Evolutionary conservation across 352 stramenopile genomes (phyloP).

Genomic region (Phytophthora macrochlamydospora): DNA sequence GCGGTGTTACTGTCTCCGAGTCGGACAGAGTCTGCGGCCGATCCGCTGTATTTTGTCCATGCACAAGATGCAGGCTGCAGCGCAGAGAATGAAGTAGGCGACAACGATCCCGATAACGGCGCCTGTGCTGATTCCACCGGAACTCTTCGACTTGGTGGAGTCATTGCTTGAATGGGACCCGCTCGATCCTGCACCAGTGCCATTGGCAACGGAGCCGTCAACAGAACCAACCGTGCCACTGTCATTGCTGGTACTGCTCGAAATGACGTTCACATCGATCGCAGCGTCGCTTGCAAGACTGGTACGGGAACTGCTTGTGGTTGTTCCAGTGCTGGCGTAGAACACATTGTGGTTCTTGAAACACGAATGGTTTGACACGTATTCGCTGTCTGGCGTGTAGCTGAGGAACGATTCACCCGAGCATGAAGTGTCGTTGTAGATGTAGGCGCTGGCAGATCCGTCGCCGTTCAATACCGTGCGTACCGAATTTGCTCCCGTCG

Average conservation of each 20-base stretch:
- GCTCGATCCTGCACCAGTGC: slow-evolving; percentile 1
- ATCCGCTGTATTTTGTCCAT: slow-evolving; percentile 23
- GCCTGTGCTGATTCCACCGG: slow-evolving; percentile 16
- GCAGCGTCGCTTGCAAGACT: neutral
- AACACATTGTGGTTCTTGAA: slow-evolving; percentile 26
- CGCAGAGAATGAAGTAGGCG: slow-evolving; percentile 20
- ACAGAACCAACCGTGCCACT: neutral
- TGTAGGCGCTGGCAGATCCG: slow-evolving; percentile 12
- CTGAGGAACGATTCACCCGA: slow-evolving; percentile 13
- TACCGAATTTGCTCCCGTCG: slow-evolving; percentile 13
- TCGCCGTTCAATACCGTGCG: slow-evolving; percentile 22
- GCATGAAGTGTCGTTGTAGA: slow-evolving; percentile 26
- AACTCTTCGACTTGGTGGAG: slow-evolving; percentile 7
- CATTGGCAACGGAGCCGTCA: neutral
- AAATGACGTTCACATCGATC: neutral
- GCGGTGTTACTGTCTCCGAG: no score
- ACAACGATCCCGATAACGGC: slow-evolving; percentile 26
- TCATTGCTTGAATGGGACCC: slow-evolving; percentile 4
- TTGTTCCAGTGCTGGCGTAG: slow-evolving; percentile 1
- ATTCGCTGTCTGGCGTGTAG: slow-evolving; percentile 18
- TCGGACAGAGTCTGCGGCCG: slow-evolving; percentile 4
- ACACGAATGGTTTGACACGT: slow-evolving; percentile 23
- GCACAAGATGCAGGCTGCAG: slow-evolving; percentile 20
- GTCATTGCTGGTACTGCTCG: neutral
- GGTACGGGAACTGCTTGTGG: neutral